phyloP scores from a whole-genome alignment of 2,329 filamentous ascomycete genomes.

The Pseudogymnoascus verrucosus region DNA sequence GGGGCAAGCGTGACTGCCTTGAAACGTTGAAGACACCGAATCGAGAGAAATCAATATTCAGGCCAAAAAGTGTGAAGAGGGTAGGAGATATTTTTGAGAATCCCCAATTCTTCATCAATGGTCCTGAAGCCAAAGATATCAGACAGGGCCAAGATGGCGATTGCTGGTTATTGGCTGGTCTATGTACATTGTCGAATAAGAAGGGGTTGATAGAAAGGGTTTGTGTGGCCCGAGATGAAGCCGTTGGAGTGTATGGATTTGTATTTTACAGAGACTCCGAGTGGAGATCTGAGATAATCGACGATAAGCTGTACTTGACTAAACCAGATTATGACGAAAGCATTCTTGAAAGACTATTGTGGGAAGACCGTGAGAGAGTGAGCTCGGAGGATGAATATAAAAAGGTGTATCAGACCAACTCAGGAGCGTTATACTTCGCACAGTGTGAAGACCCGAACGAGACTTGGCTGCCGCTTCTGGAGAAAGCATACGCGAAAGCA shows the following conservation, averaged over 20 bases:
- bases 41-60: slow-evolving; percentile 11
- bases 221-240: slow-evolving; percentile 66
- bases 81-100: slow-evolving; percentile 69
- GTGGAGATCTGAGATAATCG: slow-evolving; percentile 86
- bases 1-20: slow-evolving; percentile 42
- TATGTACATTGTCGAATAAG: slow-evolving; percentile 70
- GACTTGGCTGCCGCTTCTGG: slow-evolving; percentile 72
- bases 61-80: slow-evolving; percentile 68
- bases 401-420: slow-evolving; percentile 63
- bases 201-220: slow-evolving; percentile 61
- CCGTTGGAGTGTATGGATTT: slow-evolving; percentile 80
- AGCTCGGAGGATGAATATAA: slow-evolving; percentile 65
- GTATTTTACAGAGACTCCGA: slow-evolving; percentile 83
- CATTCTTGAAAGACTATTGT: slow-evolving; percentile 63
- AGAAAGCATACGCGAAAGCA: slow-evolving; percentile 79
- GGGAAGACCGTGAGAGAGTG: slow-evolving; percentile 67
- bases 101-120: slow-evolving; percentile 71
- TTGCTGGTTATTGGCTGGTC: slow-evolving; percentile 77
- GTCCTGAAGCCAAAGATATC: slow-evolving; percentile 69
- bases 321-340: slow-evolving; percentile 76
- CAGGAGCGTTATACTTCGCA: slow-evolving; percentile 69
- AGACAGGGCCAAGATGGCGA: slow-evolving; percentile 72
- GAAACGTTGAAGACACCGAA: slow-evolving; percentile 23
- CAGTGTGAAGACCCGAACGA: slow-evolving; percentile 69
- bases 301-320: slow-evolving; percentile 81